Evolutionary conservation across 2,329 filamentous ascomycete species (phyloP), one percentile per base, ranked within the genome.

Genomic region (Thielaviopsis populi): DNA sequence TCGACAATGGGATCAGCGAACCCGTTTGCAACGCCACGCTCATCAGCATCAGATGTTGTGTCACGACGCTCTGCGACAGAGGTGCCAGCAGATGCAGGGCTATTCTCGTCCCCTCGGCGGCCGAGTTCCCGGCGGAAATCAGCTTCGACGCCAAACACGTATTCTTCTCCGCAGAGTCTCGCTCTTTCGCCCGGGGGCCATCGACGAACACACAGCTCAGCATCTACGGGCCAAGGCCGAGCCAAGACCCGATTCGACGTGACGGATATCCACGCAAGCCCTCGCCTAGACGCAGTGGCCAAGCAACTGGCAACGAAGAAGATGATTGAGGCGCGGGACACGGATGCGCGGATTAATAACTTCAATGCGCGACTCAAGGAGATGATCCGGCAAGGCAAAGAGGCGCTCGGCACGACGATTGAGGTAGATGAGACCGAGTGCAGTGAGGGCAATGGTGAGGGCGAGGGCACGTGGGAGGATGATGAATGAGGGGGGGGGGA

Each of bases 361-460:
- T 84, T 97, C 74, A 95, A 94, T 71, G 80, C 83, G 59, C 84
- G 88, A 69, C 76, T 97, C 59, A 83, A 88, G 70, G 87, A 86
- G 41, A 90, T 99, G 87, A 95, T 99, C 63, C 80, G 85, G 1
- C 87, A 97, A 73, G 94, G 91, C 0, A 87, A 87, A 69, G 87
- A 94, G 73, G 94, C 94, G 1, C 75, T 99, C 19, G 91, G 86
- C 1, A 88, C 87, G 22, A 87, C 78, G 48, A 77, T 89, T 60
- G 84, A 88, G 70, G 79, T 90, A 53, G 80, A 83, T 46, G 75
- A 75, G 30, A 72, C 75, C 43, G 75, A 72, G 19, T 78, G n/a
- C n/a, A n/a, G 76, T 74, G 76, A 77, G 61, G 77, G 75, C 53
- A 76, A 77, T 43, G 69, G 74, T 63, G 63, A 58, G 46, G 60